phyloP scores from a whole-genome alignment of 2,329 filamentous ascomycete species.

The Colletotrichum gigasporum region DNA sequence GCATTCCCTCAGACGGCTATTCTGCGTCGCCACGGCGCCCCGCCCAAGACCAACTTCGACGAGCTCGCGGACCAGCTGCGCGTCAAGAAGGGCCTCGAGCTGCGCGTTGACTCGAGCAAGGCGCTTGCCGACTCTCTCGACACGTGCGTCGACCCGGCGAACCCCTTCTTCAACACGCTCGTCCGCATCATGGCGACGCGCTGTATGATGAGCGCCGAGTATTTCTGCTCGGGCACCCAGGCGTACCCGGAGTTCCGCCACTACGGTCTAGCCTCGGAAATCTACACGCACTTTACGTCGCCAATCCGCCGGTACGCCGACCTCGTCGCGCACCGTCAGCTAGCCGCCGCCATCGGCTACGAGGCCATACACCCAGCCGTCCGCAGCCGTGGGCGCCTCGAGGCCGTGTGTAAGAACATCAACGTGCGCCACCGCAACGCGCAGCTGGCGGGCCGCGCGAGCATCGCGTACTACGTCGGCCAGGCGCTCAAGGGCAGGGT shows the following conservation, averaged over 20 bases:
- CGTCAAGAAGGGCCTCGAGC: slow-evolving; percentile 82
- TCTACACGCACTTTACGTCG: slow-evolving; percentile 98
- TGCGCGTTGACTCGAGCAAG: slow-evolving; percentile 86
- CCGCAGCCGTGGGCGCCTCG: slow-evolving; percentile 84
- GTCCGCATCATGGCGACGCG: slow-evolving; percentile 97
- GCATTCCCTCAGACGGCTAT: slow-evolving; percentile 96
- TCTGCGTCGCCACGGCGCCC: slow-evolving; percentile 88
- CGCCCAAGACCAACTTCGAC: slow-evolving; percentile 96
- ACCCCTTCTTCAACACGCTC: slow-evolving; percentile 98
- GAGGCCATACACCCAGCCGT: slow-evolving; percentile 84
- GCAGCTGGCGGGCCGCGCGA: slow-evolving; percentile 92
- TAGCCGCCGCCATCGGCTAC: slow-evolving; percentile 95
- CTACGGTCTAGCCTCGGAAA: slow-evolving; percentile 94
- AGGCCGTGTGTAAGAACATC: slow-evolving; percentile 97
- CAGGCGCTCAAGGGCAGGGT: slow-evolving; percentile 86
- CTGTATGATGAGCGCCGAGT: slow-evolving; percentile 99
- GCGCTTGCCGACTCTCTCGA: slow-evolving; percentile 95
- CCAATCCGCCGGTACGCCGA: slow-evolving; percentile 99
- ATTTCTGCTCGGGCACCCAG: slow-evolving; percentile 95
- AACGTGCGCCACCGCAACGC: slow-evolving; percentile 97
- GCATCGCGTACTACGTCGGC: slow-evolving; percentile 97
- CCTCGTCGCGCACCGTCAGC: slow-evolving; percentile 90
- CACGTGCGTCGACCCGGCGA: slow-evolving; percentile 77
- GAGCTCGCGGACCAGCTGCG: slow-evolving; percentile 91
- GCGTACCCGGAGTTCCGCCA: slow-evolving; percentile 95